Conservation (phyloP, 257 asterid species). For the Galeopsis tetrahit region DNA sequence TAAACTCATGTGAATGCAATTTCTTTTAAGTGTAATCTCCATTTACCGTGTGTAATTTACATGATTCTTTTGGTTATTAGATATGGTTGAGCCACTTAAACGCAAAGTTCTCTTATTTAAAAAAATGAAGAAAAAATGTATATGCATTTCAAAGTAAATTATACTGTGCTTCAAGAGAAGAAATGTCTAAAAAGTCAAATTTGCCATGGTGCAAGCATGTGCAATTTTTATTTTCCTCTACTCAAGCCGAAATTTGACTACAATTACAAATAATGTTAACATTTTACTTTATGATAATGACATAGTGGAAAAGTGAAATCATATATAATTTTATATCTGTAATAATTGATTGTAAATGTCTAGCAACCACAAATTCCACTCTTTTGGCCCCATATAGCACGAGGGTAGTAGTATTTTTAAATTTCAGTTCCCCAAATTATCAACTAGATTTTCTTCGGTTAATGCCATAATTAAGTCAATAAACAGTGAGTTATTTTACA, state of each 20-base stretch:
- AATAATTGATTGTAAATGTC: constrained; percentile 32
- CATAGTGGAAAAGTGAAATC: constrained; percentile 8
- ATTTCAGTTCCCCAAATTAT: neutral
- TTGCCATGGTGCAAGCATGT: constrained; percentile 28
- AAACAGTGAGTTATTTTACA: neutral
- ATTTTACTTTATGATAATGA: constrained; percentile 25
- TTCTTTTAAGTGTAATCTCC: too few species aligned
- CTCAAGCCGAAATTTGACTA: constrained; percentile 27
- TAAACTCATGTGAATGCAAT: too few species aligned
- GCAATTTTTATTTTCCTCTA: constrained; percentile 9
- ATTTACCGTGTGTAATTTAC: too few species aligned
- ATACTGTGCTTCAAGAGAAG: constrained; percentile 6
- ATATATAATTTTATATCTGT: constrained; percentile 13
- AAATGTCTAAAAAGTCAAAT: constrained; percentile 18
- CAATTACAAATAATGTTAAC: neutral
- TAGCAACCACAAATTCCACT: constrained; percentile 32
- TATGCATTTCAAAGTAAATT: neutral
- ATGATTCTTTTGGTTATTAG: neutral
- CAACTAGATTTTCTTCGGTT: neutral
- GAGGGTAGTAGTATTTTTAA: neutral
- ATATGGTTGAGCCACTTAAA: neutral
- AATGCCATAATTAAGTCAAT: neutral
- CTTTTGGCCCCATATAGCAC: constrained; percentile 20
- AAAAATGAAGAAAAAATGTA: neutral
- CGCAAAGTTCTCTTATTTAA: neutral